These are phyloP conservation scores for Aaosphaeria pasadenensis DNA, from an alignment of 2,329 filamentous ascomycete genomes.

Conservation along the genomic window DNA sequence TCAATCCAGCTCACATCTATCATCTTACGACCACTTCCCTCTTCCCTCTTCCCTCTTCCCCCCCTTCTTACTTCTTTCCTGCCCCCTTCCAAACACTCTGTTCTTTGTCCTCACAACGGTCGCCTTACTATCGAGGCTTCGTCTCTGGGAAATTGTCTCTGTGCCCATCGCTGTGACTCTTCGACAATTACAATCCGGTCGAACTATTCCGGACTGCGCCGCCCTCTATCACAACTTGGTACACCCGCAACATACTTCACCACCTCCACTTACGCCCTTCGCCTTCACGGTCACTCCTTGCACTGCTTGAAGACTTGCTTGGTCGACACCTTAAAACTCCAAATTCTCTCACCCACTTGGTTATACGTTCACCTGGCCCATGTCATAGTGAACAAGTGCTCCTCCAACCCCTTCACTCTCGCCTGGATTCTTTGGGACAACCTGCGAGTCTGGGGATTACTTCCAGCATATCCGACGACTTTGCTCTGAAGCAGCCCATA, in stretches of 20 bases:
- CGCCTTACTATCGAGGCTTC: conserved; percentile 3
- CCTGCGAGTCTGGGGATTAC: too few species aligned
- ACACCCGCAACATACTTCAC: conserved; percentile 7
- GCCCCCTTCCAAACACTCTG: conserved; percentile 4
- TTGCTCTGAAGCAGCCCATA: too few species aligned
- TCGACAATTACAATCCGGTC: neutral
- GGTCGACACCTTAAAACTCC: too few species aligned
- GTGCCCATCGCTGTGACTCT: conserved; percentile 15
- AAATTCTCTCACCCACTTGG: too few species aligned
- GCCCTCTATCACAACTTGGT: conserved; percentile 26
- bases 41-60: conserved; percentile 11
- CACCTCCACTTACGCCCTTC: conserved; percentile 21
- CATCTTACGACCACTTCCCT: conserved; percentile 13
- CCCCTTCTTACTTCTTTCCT: conserved; percentile 5
- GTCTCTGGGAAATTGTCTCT: neutral
- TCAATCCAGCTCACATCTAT: conserved; percentile 10
- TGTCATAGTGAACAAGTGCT: too few species aligned
- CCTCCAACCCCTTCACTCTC: too few species aligned
- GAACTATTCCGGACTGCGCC: conserved; percentile 24
- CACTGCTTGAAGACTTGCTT: too few species aligned
- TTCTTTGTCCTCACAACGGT: conserved; percentile 18
- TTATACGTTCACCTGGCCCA: too few species aligned
- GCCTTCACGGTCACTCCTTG: too few species aligned
- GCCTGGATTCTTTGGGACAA: too few species aligned
- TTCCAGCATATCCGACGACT: too few species aligned